Base-by-base conservation (phyloP, 768 basidiomycete species). In the Kwoniella heveanensis region DNA sequence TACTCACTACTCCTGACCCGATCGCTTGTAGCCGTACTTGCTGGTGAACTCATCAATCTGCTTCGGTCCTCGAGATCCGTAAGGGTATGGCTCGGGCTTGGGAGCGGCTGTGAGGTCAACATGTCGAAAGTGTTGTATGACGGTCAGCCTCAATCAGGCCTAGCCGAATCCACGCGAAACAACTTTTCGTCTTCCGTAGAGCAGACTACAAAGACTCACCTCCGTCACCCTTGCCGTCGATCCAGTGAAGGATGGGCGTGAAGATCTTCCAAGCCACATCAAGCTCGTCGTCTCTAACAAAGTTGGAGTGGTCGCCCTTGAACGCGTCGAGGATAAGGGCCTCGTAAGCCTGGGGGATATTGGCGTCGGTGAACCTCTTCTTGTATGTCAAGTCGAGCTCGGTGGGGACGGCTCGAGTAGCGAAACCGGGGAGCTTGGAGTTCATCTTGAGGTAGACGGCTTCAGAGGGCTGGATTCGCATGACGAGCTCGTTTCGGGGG, bases 311-410 rank as follows among this genome's bases (percentile, higher is more conserved):
- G 76, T 99, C 95, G n/a, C 95, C 95, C 79, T 88, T 90, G 80
- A 99, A 85, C 15, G 92, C 91, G 76, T 99, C 95, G 62, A 97
- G 84, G 76, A 99, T 94, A 64, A 99, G 87, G 10, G 89, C 88
- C 82, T 97, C 82, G 79, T 96, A 95, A 30, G 93, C 95, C 83
- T 96, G 95, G 29, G 96, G 96, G 66, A 99, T 97, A 80, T 89
- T 88, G 53, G 87, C 80, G 65, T 96, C 93, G 44, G 86, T 82
- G 84, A 98, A 99, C 49, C 96, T 88, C 60, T 89, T 85, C 86
- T 95, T 94, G 85, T 98, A 99, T 21, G 95, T 96, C 69, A 98
- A 82, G 83, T 99, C 95, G 90, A 99, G 94, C 82, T 99, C 96
- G 47, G 90, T 91, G 29, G 93, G 92, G 66, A 98, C 86, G 49